phyloP scores from a whole-genome alignment of 1,284 basidiomycete species.

The Fomitiporia mediterranea region DNA sequence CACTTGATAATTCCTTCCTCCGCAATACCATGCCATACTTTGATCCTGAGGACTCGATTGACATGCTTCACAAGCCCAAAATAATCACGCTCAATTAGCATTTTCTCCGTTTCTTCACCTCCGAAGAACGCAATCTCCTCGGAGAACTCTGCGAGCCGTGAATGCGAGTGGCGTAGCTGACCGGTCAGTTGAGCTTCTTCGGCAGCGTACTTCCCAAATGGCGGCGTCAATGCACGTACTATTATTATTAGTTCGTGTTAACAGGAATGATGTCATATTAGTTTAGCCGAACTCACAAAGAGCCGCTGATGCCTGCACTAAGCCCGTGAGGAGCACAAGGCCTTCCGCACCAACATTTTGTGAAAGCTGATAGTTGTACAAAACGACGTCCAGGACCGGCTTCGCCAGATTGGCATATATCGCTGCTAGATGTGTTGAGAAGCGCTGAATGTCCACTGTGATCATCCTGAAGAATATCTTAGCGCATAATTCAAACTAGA shows the following conservation, averaged over 20 bases:
- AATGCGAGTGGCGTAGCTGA: constrained; percentile 86
- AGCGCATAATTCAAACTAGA: background rate
- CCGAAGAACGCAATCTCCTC: constrained; percentile 95
- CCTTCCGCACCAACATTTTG: constrained; percentile 95
- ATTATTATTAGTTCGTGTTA: constrained; percentile 7
- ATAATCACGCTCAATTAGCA: constrained; percentile 89
- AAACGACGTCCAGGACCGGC: constrained; percentile 86
- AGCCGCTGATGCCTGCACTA: constrained; percentile 80
- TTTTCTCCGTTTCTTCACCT: constrained; percentile 90
- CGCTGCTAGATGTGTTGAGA: constrained; percentile 87
- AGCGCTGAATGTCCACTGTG: constrained; percentile 93
- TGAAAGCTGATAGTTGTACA: constrained; percentile 96
- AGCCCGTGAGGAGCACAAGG: constrained; percentile 76
- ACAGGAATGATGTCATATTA: background rate
- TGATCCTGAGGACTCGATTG: constrained; percentile 74
- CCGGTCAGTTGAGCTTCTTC: constrained; percentile 85
- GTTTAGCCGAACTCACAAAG: constrained; percentile 51
- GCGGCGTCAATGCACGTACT: constrained; percentile 88
- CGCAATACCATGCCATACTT: constrained; percentile 88
- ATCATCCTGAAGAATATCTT: constrained; percentile 61
- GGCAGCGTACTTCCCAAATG: constrained; percentile 89
- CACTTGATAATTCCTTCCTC: constrained; percentile 96
- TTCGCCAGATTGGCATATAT: constrained; percentile 95
- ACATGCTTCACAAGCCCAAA: constrained; percentile 87
- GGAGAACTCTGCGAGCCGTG: constrained; percentile 87